Evolutionary conservation across 768 basidiomycete genomes (phyloP), one percentile per base, ranked within the genome.

Genomic region (Baorangia bicolor): DNA sequence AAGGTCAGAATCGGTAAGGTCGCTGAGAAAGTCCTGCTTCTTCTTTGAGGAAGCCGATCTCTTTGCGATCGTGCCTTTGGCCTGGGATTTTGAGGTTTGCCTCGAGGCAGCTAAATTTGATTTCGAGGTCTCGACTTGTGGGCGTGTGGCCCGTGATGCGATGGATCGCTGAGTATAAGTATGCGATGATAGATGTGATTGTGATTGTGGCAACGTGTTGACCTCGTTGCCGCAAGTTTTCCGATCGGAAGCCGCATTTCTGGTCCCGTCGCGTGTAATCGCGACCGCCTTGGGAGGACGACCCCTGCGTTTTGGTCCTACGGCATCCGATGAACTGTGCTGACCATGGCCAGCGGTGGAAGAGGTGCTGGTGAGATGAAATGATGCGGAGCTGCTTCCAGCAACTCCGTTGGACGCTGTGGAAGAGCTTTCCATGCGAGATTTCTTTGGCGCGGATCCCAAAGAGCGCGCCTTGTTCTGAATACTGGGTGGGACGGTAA

Each of bases 401-500:
- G 62, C 76, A 75, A 58, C 69, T 70, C 66, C 76, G 71, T 67
- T 78, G 63, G 70, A 74, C 64, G 73, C 72, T 69, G 67, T 69
- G 69, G 55, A 61, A 61, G 48, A 52, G 34, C 35, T 47, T 48
- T 66, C 61, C 43, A 21, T 38, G 14, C 66, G 63, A 56, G 59
- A 64, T 63, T 72, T 77, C 55, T 65, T 74, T 55, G 53, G 55
- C 39, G 55, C 56, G 50, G 62, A 66, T 58, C 56, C 65, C 28
- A 57, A 52, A 34, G 68, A 48, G 38, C 66, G 72, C 30, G 71
- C 73, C 65, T 75, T 82, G 65, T 74, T 78, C 57, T 81, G 77
- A 61, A 85, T 75, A 58, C 73, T 78, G 45, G 77, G 81, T 16
- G 86, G 86, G 14, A 87, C 75, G 46, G 84, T 84, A 57, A 90